Evolutionary conservation across 2,329 filamentous ascomycete genomes (phyloP), one percentile per base, ranked within the genome.

Genomic region (Microsporum ferrugineum): DNA sequence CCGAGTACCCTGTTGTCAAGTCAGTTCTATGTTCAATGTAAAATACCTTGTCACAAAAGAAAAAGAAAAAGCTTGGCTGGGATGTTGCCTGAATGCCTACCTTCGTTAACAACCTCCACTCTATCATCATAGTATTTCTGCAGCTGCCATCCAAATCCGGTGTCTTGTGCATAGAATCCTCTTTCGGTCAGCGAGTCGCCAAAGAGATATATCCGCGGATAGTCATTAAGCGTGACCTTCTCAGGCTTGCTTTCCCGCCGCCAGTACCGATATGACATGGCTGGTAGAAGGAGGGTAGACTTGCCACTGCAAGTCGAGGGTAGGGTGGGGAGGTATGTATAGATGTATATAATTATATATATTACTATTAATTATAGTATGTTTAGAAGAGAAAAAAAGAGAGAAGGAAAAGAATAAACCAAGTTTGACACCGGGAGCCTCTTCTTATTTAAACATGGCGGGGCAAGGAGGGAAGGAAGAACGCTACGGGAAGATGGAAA

Each of bases 161-260:
- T 58, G 55, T 66, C 39, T 10, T 58, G 27, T 34, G 64, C 62
- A 23, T 47, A 56, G 56, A 65, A 65, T 0, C 57, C 65, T 12
- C 63, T 36, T 49, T 66, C 65, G 7, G 65, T 67, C 45, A 67
- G 57, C 23, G 66, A 65, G 60, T 67, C 66, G 12, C 66, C 66
- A 57, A 67, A 66, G 33, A 67, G 55, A 27, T 67, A 67, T 41
- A 67, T 65, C 14, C 64, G 63, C 17, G 66, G 66, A 34, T 61
- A 65, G 43, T 64, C 56, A 45, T 63, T 59, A 23, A 60, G 61
- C 33, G 57, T 60, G 14, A 33, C 29, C 23, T 34, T 41, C 8
- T 29, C 56, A 23, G 27, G 39, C 53, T 23, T 29, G 23, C 45
- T 29, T 7, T 51, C 23, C 27, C 45, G 23, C 45, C 45, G 45